Base-by-base conservation (phyloP, 768 basidiomycete genomes). In the Astraeus odoratus region DNA sequence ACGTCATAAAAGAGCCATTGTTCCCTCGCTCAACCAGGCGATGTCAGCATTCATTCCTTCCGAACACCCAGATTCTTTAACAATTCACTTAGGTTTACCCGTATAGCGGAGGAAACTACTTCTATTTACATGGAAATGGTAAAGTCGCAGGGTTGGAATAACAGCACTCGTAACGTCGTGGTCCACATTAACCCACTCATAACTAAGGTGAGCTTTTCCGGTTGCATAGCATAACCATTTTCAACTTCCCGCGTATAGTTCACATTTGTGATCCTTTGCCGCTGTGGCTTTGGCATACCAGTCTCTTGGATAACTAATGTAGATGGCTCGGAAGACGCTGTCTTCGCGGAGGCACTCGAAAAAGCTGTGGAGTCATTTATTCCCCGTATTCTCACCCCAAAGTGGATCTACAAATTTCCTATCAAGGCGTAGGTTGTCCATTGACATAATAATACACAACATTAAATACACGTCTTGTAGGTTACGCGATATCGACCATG, bases 1-100 rank as follows among this genome's bases (percentile, higher is more conserved):
- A 42, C 70, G 66, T 37, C 74, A 77, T 50, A 59, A 73, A 8
- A 60, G 71, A 6, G 56, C 74, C 40, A 62, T 72, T 51, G 67
- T 65, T 7, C 71, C 73, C 34, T 68, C 72, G 5, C 76, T 76
- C 51, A 68, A 64, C 31, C 65, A 65, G 25, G 56, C 61, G 23
- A 51, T 72, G 70, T 74, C 35, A 50, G 65, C 25, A 18, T 18
- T n/a, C 18, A 12, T 37, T 31, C 26, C 10, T 13, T 30, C 35
- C 16, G 7, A 1, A 5, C 15, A 23, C 29, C n/a, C 31, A 10
- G 26, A 52, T 55, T 10, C 29, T n/a, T 29, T 30, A 31, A n/a
- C 19, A 18, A 1, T 10, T 20, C n/a, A n/a, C n/a, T n/a, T n/a
- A 41, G 46, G 29, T 29, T 25, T 20, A 13, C 46, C 26, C 22